A percentile compares a stretch with the other conserved stretches of the same genome.
These are phyloP conservation scores for Galerina sulciceps DNA, from an alignment of 768 basidiomycete species.

Conservation along the genomic window DNA sequence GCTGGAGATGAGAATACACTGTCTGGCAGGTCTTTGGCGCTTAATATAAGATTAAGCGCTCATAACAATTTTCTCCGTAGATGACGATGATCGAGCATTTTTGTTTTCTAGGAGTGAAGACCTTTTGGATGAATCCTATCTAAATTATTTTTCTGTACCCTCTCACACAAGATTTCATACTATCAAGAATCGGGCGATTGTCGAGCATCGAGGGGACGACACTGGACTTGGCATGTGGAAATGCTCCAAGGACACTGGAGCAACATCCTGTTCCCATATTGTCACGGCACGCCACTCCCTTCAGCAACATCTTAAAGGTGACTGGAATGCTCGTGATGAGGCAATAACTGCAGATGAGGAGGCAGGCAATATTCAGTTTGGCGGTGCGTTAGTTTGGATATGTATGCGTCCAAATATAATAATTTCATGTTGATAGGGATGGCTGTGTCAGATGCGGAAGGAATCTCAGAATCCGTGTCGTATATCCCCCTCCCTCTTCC, in stretches of 20 bases:
- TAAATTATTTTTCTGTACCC: conserved; percentile 12
- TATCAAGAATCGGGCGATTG: conserved; percentile 16
- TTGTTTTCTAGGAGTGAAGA: conserved; percentile 5
- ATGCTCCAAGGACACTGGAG: conserved; percentile 13
- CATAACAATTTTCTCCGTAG: neutral
- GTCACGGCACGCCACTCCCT: conserved; percentile 7
- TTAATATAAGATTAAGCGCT: neutral
- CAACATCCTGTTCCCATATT: conserved; percentile 10
- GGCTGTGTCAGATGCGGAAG: neutral
- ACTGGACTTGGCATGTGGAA: conserved; percentile 11
- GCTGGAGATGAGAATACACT: neutral
- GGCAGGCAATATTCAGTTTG: neutral
- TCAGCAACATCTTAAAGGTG: neutral
- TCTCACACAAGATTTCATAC: neutral
- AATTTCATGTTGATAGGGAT: neutral
- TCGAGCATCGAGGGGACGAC: conserved; percentile 13
- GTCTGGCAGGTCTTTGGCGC: neutral
- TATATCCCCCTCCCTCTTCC: conserved; percentile 14
- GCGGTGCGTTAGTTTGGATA: neutral
- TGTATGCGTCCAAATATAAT: too few relatives aligned
- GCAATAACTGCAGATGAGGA: neutral
- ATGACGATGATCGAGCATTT: neutral
- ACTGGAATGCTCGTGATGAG: conserved; percentile 4
- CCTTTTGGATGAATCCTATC: neutral
- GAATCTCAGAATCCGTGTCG: conserved; percentile 8